Conservation (phyloP, 176 grass and related monocot species). For the Oryza australiensis region DNA sequence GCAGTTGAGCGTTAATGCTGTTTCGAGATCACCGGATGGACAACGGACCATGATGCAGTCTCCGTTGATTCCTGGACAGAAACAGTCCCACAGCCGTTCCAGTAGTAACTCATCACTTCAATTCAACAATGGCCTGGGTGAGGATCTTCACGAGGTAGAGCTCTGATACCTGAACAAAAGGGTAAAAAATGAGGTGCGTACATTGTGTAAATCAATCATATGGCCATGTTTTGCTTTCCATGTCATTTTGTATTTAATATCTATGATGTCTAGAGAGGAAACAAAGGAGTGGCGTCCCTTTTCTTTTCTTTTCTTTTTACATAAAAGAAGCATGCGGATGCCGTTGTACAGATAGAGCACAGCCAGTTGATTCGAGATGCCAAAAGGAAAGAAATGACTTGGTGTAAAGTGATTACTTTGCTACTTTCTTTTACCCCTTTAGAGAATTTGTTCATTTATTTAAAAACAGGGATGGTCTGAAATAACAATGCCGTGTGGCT, state of each 20-base stretch:
- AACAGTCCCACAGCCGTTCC: slow-evolving; percentile 35
- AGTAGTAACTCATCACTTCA: slow-evolving; percentile 36
- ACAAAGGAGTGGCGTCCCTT: slow-evolving; percentile 27
- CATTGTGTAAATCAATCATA: not conserved
- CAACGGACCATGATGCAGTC: slow-evolving; percentile 26
- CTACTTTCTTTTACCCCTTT: not conserved
- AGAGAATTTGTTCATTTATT: not conserved
- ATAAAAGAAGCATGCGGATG: not conserved
- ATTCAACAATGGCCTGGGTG: slow-evolving; percentile 31
- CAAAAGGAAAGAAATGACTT: not conserved
- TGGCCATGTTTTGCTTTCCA: not conserved
- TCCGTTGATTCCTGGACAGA: slow-evolving; percentile 36
- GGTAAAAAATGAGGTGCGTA: not conserved
- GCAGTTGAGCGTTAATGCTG: slow-evolving; percentile 14
- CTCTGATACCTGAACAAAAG: slow-evolving; percentile 41
- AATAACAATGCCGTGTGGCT: not conserved
- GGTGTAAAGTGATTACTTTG: not conserved
- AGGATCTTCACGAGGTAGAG: slow-evolving; percentile 67
- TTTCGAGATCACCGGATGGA: slow-evolving; percentile 29
- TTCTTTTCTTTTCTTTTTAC: slow-evolving; percentile 41
- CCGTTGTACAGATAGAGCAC: not conserved
- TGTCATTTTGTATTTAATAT: slow-evolving; percentile 35
- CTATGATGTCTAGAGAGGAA: slow-evolving; percentile 36
- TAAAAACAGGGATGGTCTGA: not conserved
- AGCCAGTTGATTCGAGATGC: not conserved